These are phyloP conservation scores for Backusella westeae DNA, from an alignment of 192 early-diverging fungal genomes.

Conservation along the genomic window DNA sequence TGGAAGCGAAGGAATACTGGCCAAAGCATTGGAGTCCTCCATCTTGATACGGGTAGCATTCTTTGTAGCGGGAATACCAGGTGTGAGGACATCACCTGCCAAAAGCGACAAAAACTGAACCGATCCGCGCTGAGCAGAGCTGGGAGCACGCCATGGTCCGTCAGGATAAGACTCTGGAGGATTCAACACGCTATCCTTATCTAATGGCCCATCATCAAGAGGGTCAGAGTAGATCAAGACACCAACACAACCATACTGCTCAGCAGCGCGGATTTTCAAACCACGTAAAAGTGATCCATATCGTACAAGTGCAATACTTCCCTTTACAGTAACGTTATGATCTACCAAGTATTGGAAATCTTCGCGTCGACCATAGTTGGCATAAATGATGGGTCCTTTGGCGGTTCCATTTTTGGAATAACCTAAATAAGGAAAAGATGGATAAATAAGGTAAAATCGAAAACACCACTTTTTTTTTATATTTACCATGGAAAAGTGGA, in stretches of 20 bases:
- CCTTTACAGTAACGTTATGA: slow-evolving; percentile 44
- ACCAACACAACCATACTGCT: slow-evolving; percentile 50
- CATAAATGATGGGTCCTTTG: slow-evolving; percentile 58
- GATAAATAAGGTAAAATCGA: not conserved
- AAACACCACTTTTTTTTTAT: not conserved
- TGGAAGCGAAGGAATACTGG: slow-evolving; percentile 63
- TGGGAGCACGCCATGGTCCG: slow-evolving; percentile 46
- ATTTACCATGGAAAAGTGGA: slow-evolving; percentile 59
- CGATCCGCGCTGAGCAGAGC: slow-evolving; percentile 58
- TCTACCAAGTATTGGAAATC: slow-evolving; percentile 51
- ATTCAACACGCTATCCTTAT: slow-evolving; percentile 19
- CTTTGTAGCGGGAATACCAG: slow-evolving; percentile 50
- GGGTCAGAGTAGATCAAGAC: slow-evolving; percentile 67
- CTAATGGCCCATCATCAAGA: slow-evolving; percentile 56
- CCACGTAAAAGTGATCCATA: slow-evolving; percentile 57
- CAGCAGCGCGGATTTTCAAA: slow-evolving; percentile 57
- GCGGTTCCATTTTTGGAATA: slow-evolving; percentile 58
- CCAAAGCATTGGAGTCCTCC: slow-evolving; percentile 35
- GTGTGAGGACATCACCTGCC: slow-evolving; percentile 68
- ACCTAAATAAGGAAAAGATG: slow-evolving; percentile 11
- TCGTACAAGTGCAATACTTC: slow-evolving; percentile 55
- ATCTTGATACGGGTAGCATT: slow-evolving; percentile 48
- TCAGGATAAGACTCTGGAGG: slow-evolving; percentile 29
- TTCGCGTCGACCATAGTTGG: slow-evolving; percentile 57
- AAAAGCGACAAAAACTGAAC: slow-evolving; percentile 50